Base-by-base conservation (phyloP, 139 green algal species). In the Volvox africanus region DNA sequence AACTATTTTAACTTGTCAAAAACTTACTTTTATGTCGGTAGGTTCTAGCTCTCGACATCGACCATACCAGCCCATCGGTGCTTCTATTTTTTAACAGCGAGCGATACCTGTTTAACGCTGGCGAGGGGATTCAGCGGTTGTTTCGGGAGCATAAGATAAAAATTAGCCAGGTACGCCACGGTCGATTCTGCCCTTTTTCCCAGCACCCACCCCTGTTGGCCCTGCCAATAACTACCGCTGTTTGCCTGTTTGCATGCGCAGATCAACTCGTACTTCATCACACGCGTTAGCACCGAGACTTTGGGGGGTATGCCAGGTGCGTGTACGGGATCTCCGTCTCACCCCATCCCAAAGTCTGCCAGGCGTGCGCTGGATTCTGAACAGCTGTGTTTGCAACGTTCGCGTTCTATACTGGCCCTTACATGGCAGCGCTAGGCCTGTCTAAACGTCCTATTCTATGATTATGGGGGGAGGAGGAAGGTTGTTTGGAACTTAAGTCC, bases 51-150 rank as follows among this genome's bases (percentile, higher is more conserved):
- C 65, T 91, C 2, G 97, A 98, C 77, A 95, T 95, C 16, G 95
- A 94, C 88, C 94, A 96, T 87, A 95, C 93, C 21, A 92, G 92
- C 61, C 97, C 98, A 11, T 98, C 95, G 18, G 95, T 98, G 16
- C 92, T 99, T 65, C 95, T 99, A 2, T 98, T 99, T 89, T 98
- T 99, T 62, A 97, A 99, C 93, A 95, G 96, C 33, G 92, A 96
- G 61, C 95, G 97, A 30, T 98, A 97, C 82, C 84, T 99, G 28
- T 99, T 99, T 96, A 99, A 99, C 91, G 96, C 94, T n/a, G 97
- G 97, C 0, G 98, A 99, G 92, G 98, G 98, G 18, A 96, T 99
- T 35, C 98, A 99, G 92, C 93, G 98, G 9, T 96, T 97, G 61
- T 97, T 96, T 61, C 92, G 96, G 11, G 96, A 99, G 88, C 95